A percentile compares a stretch with the other conserved stretches of the same genome.
Conservation (phyloP, 257 asterid species). For the Nicotiana attenuata region DNA sequence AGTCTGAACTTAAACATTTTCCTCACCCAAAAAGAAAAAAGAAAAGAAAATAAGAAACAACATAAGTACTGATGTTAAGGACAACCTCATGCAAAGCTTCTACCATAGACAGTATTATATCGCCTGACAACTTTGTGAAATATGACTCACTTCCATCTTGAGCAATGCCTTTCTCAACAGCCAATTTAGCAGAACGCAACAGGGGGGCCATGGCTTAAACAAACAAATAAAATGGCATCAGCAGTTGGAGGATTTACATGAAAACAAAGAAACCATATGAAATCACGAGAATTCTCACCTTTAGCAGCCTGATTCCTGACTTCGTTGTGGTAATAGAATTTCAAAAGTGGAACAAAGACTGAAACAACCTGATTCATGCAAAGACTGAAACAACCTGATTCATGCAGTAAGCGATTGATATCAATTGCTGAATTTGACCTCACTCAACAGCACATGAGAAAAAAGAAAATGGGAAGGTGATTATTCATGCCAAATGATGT, state of each 20-base stretch:
- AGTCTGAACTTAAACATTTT: too few species aligned
- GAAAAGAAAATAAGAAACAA: too few species aligned
- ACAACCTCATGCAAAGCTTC: too few species aligned
- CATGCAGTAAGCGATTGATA: not conserved
- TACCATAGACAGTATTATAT: conserved; percentile 49
- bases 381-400: conserved; percentile 50
- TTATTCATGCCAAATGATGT: conserved; percentile 14
- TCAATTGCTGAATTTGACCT: not conserved
- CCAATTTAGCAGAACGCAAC: not conserved
- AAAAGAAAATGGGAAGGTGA: not conserved
- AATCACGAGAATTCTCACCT: too few species aligned
- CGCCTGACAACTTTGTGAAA: conserved; percentile 36
- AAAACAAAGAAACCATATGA: too few species aligned
- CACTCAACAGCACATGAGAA: too few species aligned
- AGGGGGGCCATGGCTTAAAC: too few species aligned
- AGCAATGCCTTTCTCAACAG: too few species aligned
- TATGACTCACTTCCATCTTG: too few species aligned
- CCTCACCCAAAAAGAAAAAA: too few species aligned
- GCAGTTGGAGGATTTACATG: conserved; percentile 8
- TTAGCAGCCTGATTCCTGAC: conserved; percentile 71
- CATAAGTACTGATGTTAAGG: too few species aligned
- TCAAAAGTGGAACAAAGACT: conserved; percentile 76
- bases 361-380: conserved; percentile 34
- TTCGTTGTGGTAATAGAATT: conserved; percentile 90
- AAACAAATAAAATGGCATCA: too few species aligned